Evolutionary conservation across 2,329 filamentous ascomycete genomes (phyloP).

Genomic region (Cladophialophora exuberans): DNA sequence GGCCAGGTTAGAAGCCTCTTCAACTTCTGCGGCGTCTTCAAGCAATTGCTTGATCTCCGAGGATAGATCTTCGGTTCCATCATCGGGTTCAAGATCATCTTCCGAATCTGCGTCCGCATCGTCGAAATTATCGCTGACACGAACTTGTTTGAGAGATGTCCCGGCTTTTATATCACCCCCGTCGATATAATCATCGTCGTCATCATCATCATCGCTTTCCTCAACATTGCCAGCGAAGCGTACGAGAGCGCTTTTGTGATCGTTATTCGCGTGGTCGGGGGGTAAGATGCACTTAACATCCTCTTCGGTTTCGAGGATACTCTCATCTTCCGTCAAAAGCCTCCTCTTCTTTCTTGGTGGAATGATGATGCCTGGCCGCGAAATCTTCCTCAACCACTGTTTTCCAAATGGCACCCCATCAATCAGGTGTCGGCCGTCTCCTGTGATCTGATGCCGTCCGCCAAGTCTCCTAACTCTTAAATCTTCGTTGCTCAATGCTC

Average conservation of each 20-base stretch:
- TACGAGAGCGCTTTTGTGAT: constrained; percentile 14
- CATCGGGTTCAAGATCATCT: constrained; percentile 28
- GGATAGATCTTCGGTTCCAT: constrained; percentile 32
- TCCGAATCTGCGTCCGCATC: constrained; percentile 35
- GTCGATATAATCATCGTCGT: constrained; percentile 33
- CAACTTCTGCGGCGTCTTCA: constrained; percentile 24
- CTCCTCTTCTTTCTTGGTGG: constrained; percentile 72
- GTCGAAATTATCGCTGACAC: constrained; percentile 31
- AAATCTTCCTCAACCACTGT: constrained; percentile 63
- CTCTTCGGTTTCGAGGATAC: constrained; percentile 38
- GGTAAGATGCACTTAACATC: constrained; percentile 28
- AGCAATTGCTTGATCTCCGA: constrained; percentile 25
- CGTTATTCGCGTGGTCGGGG: neutral
- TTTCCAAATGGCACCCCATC: constrained; percentile 86
- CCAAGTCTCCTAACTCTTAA: constrained; percentile 71
- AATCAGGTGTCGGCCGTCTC: constrained; percentile 76
- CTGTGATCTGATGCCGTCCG: constrained; percentile 79
- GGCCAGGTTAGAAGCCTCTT: neutral
- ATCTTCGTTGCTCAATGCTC: constrained; percentile 75
- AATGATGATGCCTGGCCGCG: constrained; percentile 70
- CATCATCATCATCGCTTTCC: constrained; percentile 38
- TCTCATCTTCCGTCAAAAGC: constrained; percentile 40
- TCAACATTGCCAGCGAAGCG: constrained; percentile 28
- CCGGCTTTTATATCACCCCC: constrained; percentile 14
- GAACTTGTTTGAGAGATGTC: constrained; percentile 8